A percentile compares a stretch with the other conserved stretches of the same genome.
These are phyloP conservation scores for Melaleuca quinquenervia DNA, from an alignment of 345 rosid species.

Conservation along the genomic window DNA sequence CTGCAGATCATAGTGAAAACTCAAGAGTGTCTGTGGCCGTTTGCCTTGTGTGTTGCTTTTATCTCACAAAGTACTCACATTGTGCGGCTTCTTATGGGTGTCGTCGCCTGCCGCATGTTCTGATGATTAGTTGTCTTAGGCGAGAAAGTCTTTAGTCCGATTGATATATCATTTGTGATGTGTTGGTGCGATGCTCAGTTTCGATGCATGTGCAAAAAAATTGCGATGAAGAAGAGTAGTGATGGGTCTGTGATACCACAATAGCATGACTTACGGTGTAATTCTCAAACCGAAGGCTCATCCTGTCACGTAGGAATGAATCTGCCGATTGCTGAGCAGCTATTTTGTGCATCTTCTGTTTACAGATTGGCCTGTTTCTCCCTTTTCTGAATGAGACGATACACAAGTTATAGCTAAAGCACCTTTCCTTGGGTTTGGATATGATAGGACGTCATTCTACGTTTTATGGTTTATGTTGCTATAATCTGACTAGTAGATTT, in stretches of 20 bases:
- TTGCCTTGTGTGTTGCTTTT: background rate
- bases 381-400: background rate
- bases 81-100: background rate
- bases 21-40: background rate
- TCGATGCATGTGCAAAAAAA: background rate
- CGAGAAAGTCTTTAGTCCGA: background rate
- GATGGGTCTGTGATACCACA: background rate
- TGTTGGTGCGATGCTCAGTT: background rate
- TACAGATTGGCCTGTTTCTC: background rate
- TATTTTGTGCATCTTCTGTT: background rate
- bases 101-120: background rate
- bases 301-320: background rate
- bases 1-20: background rate
- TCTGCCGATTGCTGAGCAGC: background rate
- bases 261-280: background rate
- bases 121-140: background rate
- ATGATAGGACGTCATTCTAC: background rate
- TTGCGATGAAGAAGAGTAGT: background rate
- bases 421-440: background rate
- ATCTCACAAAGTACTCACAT: background rate
- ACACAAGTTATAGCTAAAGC: background rate
- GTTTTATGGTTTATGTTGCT: background rate
- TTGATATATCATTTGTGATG: background rate
- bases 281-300: background rate
- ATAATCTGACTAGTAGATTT: background rate